Evolutionary conservation across 2,329 filamentous ascomycete genomes (phyloP).

Genomic region (Pseudopithomyces chartarum): DNA sequence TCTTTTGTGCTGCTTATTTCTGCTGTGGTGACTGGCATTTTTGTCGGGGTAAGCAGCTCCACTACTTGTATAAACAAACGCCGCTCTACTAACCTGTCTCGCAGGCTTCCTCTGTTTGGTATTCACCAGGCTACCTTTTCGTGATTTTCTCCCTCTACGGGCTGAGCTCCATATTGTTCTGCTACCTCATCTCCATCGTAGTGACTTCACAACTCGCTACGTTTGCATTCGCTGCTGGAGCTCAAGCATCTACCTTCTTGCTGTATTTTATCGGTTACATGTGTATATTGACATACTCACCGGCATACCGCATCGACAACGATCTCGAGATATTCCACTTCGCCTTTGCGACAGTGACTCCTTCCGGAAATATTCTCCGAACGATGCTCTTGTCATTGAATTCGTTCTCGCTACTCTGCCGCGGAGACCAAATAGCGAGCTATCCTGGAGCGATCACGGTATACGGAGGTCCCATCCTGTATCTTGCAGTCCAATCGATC

Average conservation of each 20-base stretch:
- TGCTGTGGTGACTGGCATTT: constrained; percentile 70
- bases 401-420: constrained; percentile 79
- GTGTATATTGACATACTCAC: constrained; percentile 74
- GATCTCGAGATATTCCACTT: constrained; percentile 75
- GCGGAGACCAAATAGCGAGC: constrained; percentile 62
- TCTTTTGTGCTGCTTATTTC: constrained; percentile 70
- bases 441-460: constrained; percentile 73
- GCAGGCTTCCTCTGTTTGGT: constrained; percentile 68
- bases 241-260: constrained; percentile 64
- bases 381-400: constrained; percentile 80
- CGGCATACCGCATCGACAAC: constrained; percentile 69
- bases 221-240: constrained; percentile 80
- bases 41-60: constrained; percentile 55
- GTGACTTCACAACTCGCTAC: constrained; percentile 78
- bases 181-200: constrained; percentile 83
- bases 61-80: neutral
- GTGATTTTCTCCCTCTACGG: constrained; percentile 81
- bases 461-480: constrained; percentile 85
- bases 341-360: constrained; percentile 73
- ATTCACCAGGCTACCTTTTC: constrained; percentile 80
- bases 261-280: constrained; percentile 54
- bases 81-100: constrained; percentile 13
- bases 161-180: constrained; percentile 73
- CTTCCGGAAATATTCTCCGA: constrained; percentile 75
- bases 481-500: constrained; percentile 75